Base-by-base conservation (phyloP, 2,329 filamentous ascomycete species). In the Aureobasidium mangrovei region DNA sequence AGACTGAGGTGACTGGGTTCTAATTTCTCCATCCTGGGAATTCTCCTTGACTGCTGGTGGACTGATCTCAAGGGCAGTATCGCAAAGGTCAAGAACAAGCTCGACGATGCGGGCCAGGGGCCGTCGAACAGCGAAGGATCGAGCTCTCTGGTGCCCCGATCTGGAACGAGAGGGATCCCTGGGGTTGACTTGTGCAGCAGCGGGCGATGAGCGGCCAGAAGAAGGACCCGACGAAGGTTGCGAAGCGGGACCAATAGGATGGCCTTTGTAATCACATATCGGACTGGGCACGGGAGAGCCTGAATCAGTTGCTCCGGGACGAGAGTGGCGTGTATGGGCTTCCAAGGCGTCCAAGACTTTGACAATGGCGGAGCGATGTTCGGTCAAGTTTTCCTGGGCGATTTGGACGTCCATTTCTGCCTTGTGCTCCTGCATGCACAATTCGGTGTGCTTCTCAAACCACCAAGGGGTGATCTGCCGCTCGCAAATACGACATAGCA, bases 351-450 rank as follows among this genome's bases (percentile, higher is more conserved):
- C 94, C 8, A 98, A 78, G 7, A 98, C 90, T 69, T 86, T 95
- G 65, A 98, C 93, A 63, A 98, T 95, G 38, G 87, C 81, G 69
- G 95, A 91, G 4, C 93, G 85, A 70, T 98, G 93, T 65, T 98
- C 93, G 5, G 85, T 86, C 46, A 98, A 75, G 58, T 82, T 89
- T 66, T 98, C 93, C 65, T 98, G 93, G 4, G 91, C 83, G 77
- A 97, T 85, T 67, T 98, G 91, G 3, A 98, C 90, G 63, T 97
- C 91, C 88, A 96, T 94, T 68, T 98, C 93, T 0, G 93, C 91
- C 49, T 87, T 85, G 66, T 98, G 93, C 67, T 98, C 93, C 67
- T 97, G 91, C 54, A 96, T 76, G 65, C 93, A 98, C 24, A 97
- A 75, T 64, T 98, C 94, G 2, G 91, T 95, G 68, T 98, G 93